Conservation (phyloP, 2,329 filamentous ascomycete species). For the Alternaria panax region DNA sequence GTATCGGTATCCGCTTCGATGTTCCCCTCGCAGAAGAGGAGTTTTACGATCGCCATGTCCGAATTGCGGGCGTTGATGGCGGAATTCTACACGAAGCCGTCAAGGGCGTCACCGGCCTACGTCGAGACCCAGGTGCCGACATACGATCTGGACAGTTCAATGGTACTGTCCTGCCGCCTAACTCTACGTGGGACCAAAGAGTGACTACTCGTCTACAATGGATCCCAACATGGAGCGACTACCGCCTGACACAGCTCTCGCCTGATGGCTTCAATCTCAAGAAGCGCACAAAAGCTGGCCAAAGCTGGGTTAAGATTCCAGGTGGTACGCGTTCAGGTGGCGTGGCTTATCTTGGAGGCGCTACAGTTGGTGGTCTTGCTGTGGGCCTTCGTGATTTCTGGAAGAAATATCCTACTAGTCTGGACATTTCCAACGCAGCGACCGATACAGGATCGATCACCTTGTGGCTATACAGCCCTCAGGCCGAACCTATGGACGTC, state of each 20-base stretch:
- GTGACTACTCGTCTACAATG: slow-evolving; percentile 60
- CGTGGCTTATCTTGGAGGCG: slow-evolving; percentile 66
- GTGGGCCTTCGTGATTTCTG: slow-evolving; percentile 68
- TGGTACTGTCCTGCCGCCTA: slow-evolving; percentile 53
- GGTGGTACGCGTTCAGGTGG: slow-evolving; percentile 65
- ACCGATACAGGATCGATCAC: slow-evolving; percentile 62
- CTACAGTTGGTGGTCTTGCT: slow-evolving; percentile 65
- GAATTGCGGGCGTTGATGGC: slow-evolving; percentile 63
- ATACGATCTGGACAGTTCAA: slow-evolving; percentile 61
- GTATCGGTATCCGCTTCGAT: slow-evolving; percentile 63
- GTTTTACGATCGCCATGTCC: slow-evolving; percentile 66
- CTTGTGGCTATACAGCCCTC: slow-evolving; percentile 67
- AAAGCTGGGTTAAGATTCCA: slow-evolving; percentile 66
- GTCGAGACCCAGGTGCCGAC: slow-evolving; percentile 61
- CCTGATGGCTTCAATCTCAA: slow-evolving; percentile 67
- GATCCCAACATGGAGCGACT: slow-evolving; percentile 67
- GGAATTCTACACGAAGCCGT: slow-evolving; percentile 66
- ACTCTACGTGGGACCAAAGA: slow-evolving; percentile 56
- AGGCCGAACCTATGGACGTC: slow-evolving; percentile 63
- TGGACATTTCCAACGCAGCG: slow-evolving; percentile 63
- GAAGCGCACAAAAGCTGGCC: slow-evolving; percentile 66
- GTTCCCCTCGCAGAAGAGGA: slow-evolving; percentile 63
- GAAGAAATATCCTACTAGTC: slow-evolving; percentile 67
- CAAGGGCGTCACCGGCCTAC: slow-evolving; percentile 66
- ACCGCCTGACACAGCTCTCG: slow-evolving; percentile 64